Percentiles rank a stretch among this genome's conserved stretches.
These are phyloP conservation scores for Fraxinus americana DNA, from an alignment of 257 asterid genomes.

Conservation along the genomic window DNA sequence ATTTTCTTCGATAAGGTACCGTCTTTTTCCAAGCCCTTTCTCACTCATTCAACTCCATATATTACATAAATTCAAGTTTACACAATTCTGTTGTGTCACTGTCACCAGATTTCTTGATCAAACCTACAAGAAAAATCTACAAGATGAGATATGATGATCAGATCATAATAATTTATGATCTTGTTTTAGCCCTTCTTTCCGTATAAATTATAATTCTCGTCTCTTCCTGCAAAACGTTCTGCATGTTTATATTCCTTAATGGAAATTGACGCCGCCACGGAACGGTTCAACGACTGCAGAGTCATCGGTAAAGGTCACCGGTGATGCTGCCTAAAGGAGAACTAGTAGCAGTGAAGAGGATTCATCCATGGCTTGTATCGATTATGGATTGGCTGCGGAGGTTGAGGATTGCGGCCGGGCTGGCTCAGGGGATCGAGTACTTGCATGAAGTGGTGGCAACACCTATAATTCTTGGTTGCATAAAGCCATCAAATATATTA, in stretches of 20 bases:
- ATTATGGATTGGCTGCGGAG: slow-evolving; percentile 72
- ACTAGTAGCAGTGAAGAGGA: slow-evolving; percentile 67
- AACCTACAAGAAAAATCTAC: not conserved
- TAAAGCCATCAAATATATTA: slow-evolving; percentile 76
- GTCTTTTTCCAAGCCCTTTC: slow-evolving; percentile 6
- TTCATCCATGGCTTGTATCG: slow-evolving; percentile 63
- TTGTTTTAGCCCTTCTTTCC: slow-evolving; percentile 40
- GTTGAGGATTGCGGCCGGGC: slow-evolving; percentile 63
- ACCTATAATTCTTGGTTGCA: slow-evolving; percentile 68
- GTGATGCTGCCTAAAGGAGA: slow-evolving; percentile 56
- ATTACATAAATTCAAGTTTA: slow-evolving; percentile 11
- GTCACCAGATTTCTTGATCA: not conserved
- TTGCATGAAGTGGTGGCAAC: slow-evolving; percentile 65
- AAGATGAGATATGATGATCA: slow-evolving; percentile 37
- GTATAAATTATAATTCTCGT: slow-evolving; percentile 35
- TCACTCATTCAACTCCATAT: slow-evolving; percentile 8
- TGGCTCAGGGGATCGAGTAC: slow-evolving; percentile 72
- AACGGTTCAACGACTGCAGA: slow-evolving; percentile 70
- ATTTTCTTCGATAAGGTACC: slow-evolving; percentile 24
- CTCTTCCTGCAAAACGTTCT: slow-evolving; percentile 39
- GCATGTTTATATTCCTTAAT: slow-evolving; percentile 51
- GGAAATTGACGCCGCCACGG: slow-evolving; percentile 83
- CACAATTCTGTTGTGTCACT: not conserved
- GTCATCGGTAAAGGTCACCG: slow-evolving; percentile 72
- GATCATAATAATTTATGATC: slow-evolving; percentile 38